A percentile compares a stretch with the other conserved stretches of the same genome.
phyloP scores from a whole-genome alignment of 495 filamentous ascomycete genomes.

The Alectoria sarmentosa region DNA sequence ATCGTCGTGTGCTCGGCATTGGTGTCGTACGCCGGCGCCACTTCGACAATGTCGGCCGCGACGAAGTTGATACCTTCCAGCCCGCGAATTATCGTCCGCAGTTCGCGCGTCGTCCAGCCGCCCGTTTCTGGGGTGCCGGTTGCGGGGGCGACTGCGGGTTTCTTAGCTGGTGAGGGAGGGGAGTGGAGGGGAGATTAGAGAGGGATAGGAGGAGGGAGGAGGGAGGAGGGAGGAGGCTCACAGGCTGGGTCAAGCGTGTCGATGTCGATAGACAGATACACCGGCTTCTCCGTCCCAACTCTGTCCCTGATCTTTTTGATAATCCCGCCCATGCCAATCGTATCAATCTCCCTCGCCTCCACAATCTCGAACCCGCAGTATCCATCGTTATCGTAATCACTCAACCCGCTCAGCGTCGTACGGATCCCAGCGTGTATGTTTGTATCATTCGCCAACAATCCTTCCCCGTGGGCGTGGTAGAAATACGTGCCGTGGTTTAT shows the following conservation, averaged over 20 bases:
- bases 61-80: slow-evolving; percentile 69
- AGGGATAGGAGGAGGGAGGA: slow-evolving; percentile 1
- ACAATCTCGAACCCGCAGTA: slow-evolving; percentile 77
- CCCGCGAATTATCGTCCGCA: slow-evolving; percentile 65
- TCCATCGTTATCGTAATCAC: slow-evolving; percentile 75
- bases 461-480: slow-evolving; percentile 61
- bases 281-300: slow-evolving; percentile 62
- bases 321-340: slow-evolving; percentile 61
- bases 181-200: neutral
- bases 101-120: slow-evolving; percentile 78
- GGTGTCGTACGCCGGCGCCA: slow-evolving; percentile 64
- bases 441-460: slow-evolving; percentile 68
- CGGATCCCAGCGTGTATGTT: slow-evolving; percentile 87
- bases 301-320: slow-evolving; percentile 67
- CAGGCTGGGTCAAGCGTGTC: slow-evolving; percentile 83
- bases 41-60: slow-evolving; percentile 73
- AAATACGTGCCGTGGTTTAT: slow-evolving; percentile 87
- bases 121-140: slow-evolving; percentile 86
- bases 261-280: slow-evolving; percentile 85
- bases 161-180: neutral
- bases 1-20: slow-evolving; percentile 61
- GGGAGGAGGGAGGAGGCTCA: slow-evolving; percentile 31
- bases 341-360: slow-evolving; percentile 78
- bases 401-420: slow-evolving; percentile 61
- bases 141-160: slow-evolving; percentile 56